These are phyloP conservation scores for Coemansia sp. DNA, from an alignment of 192 early-diverging fungal genomes.

Conservation along the genomic window DNA sequence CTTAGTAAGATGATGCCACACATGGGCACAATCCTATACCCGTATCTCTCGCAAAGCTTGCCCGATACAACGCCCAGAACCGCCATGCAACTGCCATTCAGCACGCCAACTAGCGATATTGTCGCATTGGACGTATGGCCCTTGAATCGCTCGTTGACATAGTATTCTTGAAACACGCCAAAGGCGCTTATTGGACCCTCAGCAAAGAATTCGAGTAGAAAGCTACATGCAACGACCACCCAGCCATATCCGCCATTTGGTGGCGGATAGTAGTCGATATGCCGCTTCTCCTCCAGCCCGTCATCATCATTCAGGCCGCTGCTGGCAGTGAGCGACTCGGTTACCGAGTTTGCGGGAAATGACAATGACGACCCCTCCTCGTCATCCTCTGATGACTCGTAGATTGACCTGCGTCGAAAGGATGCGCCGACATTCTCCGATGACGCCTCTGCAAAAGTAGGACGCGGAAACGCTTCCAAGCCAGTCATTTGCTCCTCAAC, in stretches of 20 bases:
- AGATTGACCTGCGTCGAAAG: conserved; percentile 16
- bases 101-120: conserved; percentile 50
- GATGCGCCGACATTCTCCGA: not conserved
- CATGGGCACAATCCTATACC: conserved; percentile 42
- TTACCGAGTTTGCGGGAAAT: conserved; percentile 10
- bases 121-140: conserved; percentile 46
- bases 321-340: conserved; percentile 30
- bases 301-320: not conserved
- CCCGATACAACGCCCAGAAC: conserved; percentile 51
- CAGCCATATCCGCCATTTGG: conserved; percentile 57
- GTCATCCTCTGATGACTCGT: conserved; percentile 9
- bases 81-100: conserved; percentile 47
- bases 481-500: conserved; percentile 8
- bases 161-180: conserved; percentile 56
- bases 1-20: conserved; percentile 40
- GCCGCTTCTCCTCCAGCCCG: conserved; percentile 20
- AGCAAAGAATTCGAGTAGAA: conserved; percentile 52
- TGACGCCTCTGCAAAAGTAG: not conserved
- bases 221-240: conserved; percentile 54
- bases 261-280: conserved; percentile 14
- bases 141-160: conserved; percentile 52
- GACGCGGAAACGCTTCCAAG: not conserved
- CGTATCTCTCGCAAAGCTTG: conserved; percentile 50
- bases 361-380: not conserved
- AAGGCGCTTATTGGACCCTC: conserved; percentile 57